phyloP scores from a whole-genome alignment of 345 rosid genomes.

The Boechera divaricarpa region DNA sequence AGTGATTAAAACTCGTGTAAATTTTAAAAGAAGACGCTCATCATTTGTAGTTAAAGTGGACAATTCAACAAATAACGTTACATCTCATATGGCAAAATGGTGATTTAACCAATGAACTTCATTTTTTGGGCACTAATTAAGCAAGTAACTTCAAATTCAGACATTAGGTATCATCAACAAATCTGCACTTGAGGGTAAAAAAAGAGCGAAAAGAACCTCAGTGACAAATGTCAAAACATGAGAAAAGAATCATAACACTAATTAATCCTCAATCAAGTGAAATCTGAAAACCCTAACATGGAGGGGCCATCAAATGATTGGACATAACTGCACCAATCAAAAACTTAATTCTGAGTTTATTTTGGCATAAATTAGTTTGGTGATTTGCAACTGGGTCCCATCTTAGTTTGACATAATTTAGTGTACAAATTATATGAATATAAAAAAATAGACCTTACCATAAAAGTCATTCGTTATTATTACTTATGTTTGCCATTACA shows the following conservation, averaged over 20 bases:
- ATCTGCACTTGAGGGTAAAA: slow-evolving; percentile 1
- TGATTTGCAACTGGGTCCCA: slow-evolving; percentile 48
- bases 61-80: background rate
- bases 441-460: slow-evolving; percentile 38
- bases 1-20: background rate
- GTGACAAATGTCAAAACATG: slow-evolving; percentile 38
- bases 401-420: slow-evolving; percentile 29
- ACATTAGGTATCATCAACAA: slow-evolving; percentile 12
- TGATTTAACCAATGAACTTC: background rate
- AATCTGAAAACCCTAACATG: slow-evolving; percentile 43
- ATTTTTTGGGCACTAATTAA: background rate
- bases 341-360: slow-evolving; percentile 36
- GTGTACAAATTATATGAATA: slow-evolving; percentile 18
- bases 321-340: slow-evolving; percentile 50
- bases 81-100: background rate
- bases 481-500: slow-evolving; percentile 67
- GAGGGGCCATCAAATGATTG: slow-evolving; percentile 61
- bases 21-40: background rate
- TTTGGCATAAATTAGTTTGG: slow-evolving; percentile 36
- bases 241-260: slow-evolving; percentile 33
- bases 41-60: background rate
- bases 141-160: slow-evolving; percentile 28
- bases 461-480: slow-evolving; percentile 61
- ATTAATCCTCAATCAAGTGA: slow-evolving; percentile 42
- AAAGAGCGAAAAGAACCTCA: background rate